These are phyloP conservation scores for Fusarium stilboides DNA, from an alignment of 2,329 filamentous ascomycete genomes.

Conservation along the genomic window DNA sequence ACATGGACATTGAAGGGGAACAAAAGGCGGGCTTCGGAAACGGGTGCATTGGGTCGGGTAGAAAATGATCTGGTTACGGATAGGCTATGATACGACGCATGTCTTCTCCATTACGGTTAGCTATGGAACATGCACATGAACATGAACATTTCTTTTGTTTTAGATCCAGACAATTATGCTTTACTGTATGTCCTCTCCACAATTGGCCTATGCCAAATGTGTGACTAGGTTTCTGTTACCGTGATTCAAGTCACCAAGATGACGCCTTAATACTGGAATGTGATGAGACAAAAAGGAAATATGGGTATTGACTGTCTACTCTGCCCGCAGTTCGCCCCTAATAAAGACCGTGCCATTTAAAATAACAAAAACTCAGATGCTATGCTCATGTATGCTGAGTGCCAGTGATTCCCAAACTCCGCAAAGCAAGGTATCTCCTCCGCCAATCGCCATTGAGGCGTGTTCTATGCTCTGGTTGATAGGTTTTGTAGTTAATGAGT, in stretches of 20 bases:
- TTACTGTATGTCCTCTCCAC: background rate
- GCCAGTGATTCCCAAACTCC: constrained; percentile 46
- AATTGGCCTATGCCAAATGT: background rate
- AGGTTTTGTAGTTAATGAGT: constrained; percentile 27
- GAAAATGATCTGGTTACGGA: constrained; percentile 37
- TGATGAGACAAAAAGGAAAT: constrained; percentile 46
- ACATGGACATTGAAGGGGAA: constrained; percentile 46
- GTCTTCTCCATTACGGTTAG: constrained; percentile 32
- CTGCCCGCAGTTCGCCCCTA: constrained; percentile 47
- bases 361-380: constrained; percentile 42
- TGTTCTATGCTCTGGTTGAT: constrained; percentile 36
- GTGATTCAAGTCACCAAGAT: constrained; percentile 9
- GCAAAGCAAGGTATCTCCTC: constrained; percentile 44
- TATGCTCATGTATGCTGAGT: constrained; percentile 44
- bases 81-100: constrained; percentile 41
- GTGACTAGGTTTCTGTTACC: background rate
- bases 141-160: constrained; percentile 41
- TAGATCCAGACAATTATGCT: background rate
- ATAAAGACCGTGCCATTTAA: constrained; percentile 39
- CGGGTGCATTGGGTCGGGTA: constrained; percentile 42
- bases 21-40: constrained; percentile 68
- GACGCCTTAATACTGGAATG: constrained; percentile 9
- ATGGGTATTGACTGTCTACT: constrained; percentile 53
- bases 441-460: constrained; percentile 38
- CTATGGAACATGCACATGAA: constrained; percentile 31